These are phyloP conservation scores for Cyclaneusma minus DNA, from an alignment of 2,329 filamentous ascomycete species.

Conservation along the genomic window DNA sequence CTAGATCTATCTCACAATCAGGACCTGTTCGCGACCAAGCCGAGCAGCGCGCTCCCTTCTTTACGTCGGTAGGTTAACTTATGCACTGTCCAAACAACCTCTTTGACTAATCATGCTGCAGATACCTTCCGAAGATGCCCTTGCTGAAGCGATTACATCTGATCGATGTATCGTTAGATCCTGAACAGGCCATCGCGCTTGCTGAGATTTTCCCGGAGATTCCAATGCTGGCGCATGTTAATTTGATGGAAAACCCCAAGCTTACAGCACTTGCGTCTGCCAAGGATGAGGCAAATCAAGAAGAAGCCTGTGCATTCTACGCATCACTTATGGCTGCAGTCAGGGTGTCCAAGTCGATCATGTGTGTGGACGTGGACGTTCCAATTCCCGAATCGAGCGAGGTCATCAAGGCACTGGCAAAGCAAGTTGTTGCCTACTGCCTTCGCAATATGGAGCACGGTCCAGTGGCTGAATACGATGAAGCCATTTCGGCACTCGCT, in stretches of 20 bases:
- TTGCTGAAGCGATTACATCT: constrained; percentile 75
- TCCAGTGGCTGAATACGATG: constrained; percentile 46
- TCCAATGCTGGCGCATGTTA: constrained; percentile 68
- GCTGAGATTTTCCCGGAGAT: constrained; percentile 84
- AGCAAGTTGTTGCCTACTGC: constrained; percentile 89
- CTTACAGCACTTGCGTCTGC: constrained; percentile 58
- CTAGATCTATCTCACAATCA: constrained; percentile 87
- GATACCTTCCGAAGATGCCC: constrained; percentile 64
- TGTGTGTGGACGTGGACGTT: constrained; percentile 85
- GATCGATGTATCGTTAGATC: constrained; percentile 65
- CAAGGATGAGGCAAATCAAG: constrained; percentile 63
- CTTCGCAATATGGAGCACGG: constrained; percentile 78
- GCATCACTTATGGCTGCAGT: constrained; percentile 82
- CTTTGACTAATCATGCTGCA: constrained; percentile 17
- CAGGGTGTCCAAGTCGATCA: constrained; percentile 65
- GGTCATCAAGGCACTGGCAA: constrained; percentile 79
- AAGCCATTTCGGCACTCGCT: constrained; percentile 25
- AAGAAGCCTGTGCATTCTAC: constrained; percentile 88
- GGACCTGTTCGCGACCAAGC: constrained; percentile 56
- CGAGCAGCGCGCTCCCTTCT: constrained; percentile 59
- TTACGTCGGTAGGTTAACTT: constrained; percentile 50
- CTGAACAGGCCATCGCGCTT: constrained; percentile 80
- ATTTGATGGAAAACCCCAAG: constrained; percentile 66
- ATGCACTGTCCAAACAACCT: constrained; percentile 6
- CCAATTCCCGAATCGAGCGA: constrained; percentile 72